Percentiles rank a stretch among this genome's conserved stretches.
Evolutionary conservation across 768 basidiomycete species (phyloP).

Genomic region (Russula virescens): DNA sequence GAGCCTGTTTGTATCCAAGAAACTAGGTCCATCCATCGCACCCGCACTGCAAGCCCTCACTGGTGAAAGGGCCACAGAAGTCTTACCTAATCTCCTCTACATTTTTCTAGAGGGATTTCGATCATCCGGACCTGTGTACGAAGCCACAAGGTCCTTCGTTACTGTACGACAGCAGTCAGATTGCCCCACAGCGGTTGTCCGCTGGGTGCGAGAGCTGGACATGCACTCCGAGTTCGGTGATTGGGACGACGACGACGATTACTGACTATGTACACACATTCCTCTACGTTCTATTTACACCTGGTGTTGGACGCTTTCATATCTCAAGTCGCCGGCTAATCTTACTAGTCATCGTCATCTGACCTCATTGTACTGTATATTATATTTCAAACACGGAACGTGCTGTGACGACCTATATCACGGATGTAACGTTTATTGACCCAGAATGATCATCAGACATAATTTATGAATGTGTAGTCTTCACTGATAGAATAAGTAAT

Average conservation of each 20-base stretch:
- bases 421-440: neutral
- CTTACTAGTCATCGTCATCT: neutral
- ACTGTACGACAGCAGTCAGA: neutral
- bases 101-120: neutral
- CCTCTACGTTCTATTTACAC: neutral
- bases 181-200: neutral
- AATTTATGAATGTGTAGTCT: too few relatives aligned
- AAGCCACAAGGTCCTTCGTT: neutral
- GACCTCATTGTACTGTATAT: too few relatives aligned
- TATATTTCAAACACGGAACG: too few relatives aligned
- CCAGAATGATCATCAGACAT: neutral
- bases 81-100: neutral
- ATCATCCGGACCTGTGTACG: neutral
- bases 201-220: neutral
- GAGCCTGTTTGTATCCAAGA: neutral
- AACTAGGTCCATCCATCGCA: neutral
- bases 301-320: neutral
- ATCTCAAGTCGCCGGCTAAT: neutral
- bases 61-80: neutral
- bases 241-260: neutral
- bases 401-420: neutral
- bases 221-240: neutral
- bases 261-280: neutral
- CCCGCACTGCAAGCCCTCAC: neutral
- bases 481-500: too few relatives aligned